Percentiles rank a stretch among this genome's conserved stretches.
Conservation (phyloP, 768 basidiomycete genomes). For the Pleurotus platypus region DNA sequence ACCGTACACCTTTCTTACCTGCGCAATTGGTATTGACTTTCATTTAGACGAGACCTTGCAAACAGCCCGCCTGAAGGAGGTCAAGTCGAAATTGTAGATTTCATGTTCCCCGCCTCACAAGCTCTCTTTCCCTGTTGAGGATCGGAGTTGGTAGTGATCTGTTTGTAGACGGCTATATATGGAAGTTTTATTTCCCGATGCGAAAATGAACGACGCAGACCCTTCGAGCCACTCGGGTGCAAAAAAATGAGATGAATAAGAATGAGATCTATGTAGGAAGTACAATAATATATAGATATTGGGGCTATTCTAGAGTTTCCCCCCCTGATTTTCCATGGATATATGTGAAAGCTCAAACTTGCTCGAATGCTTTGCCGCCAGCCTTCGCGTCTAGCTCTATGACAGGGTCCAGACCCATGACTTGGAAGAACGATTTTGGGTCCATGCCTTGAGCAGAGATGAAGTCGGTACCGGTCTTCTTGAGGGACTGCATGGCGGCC, state of each 20-base stretch:
- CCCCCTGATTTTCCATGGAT: background rate
- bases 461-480: conserved; percentile 47
- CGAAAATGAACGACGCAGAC: background rate
- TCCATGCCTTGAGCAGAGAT: conserved; percentile 36
- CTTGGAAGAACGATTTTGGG: conserved; percentile 47
- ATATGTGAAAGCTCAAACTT: background rate
- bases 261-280: conserved; percentile 3
- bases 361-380: background rate
- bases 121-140: too few relatives aligned
- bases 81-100: conserved; percentile 32
- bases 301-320: background rate
- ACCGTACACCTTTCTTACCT: background rate
- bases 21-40: background rate
- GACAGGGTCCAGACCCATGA: conserved; percentile 33
- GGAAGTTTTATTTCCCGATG: conserved; percentile 1
- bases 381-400: conserved; percentile 3
- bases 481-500: conserved; percentile 42
- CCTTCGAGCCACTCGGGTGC: background rate
- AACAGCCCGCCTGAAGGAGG: conserved; percentile 35
- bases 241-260: too few relatives aligned
- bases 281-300: background rate
- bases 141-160: too few relatives aligned
- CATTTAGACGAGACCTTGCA: conserved; percentile 38
- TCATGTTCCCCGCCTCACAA: too few relatives aligned
- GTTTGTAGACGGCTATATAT: background rate